Conservation (phyloP, 352 stramenopile genomes). For the Vaucheria bursata region DNA sequence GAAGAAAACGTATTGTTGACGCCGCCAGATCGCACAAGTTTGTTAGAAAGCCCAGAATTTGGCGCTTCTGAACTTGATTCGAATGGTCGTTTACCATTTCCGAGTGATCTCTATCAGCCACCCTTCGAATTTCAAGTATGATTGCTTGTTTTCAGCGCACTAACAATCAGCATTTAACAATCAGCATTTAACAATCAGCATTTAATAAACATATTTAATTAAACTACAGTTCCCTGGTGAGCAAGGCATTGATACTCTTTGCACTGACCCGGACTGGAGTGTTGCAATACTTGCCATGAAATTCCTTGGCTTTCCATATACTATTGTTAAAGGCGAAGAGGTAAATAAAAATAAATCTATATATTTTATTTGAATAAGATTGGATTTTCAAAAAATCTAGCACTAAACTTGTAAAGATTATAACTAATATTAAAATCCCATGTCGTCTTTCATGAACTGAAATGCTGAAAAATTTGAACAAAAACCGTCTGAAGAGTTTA, state of each 20-base stretch:
- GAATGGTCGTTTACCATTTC: neutral
- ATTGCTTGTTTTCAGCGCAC: neutral
- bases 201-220: neutral
- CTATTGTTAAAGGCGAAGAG: constrained; percentile 15
- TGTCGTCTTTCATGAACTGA: neutral
- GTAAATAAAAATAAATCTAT: too few relatives aligned
- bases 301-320: constrained; percentile 25
- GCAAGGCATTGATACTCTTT: constrained; percentile 29
- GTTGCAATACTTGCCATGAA: constrained; percentile 21
- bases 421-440: neutral
- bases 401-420: neutral
- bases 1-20: neutral
- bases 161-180: neutral
- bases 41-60: neutral
- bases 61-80: neutral
- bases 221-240: constrained; percentile 30
- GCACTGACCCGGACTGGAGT: constrained; percentile 32
- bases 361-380: too few relatives aligned
- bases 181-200: neutral
- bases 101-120: neutral
- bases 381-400: neutral
- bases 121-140: neutral
- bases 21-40: neutral
- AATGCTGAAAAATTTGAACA: too few relatives aligned
- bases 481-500: too few relatives aligned